These are phyloP conservation scores for Capronia coronata DNA, from an alignment of 2,329 filamentous ascomycete genomes.

Conservation along the genomic window DNA sequence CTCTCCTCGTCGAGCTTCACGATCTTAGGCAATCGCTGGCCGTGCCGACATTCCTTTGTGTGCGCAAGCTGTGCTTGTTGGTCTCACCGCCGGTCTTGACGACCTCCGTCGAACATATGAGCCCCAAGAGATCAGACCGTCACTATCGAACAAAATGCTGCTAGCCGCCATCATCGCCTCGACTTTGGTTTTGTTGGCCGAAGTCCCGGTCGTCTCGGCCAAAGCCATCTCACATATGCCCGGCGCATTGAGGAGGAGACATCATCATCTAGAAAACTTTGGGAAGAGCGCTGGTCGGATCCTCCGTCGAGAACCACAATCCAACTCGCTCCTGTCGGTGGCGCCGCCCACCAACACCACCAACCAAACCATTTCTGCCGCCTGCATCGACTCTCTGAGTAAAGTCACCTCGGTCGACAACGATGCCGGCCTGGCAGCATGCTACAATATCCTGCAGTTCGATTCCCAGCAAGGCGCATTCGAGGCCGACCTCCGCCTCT, in stretches of 20 bases:
- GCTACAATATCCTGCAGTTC: conserved; percentile 72
- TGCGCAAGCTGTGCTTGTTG: conserved; percentile 23
- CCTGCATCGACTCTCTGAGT: conserved; percentile 54
- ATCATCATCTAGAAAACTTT: conserved; percentile 8
- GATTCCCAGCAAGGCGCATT: conserved; percentile 63
- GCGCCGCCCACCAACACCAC: conserved; percentile 2
- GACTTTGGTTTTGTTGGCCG: conserved; percentile 18
- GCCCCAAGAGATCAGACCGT: conserved; percentile 1
- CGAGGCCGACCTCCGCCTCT: conserved; percentile 69
- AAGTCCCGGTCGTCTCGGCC: conserved; percentile 14
- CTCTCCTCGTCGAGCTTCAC: conserved; percentile 7
- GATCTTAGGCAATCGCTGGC: conserved; percentile 23
- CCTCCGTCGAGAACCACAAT: conserved; percentile 17
- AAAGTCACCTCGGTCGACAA: conserved; percentile 55
- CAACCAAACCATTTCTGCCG: conserved; percentile 44
- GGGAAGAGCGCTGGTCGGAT: conserved; percentile 13
- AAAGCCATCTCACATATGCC: conserved; percentile 19
- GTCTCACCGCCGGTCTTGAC: conserved; percentile 20
- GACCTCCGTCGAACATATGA: conserved; percentile 9
- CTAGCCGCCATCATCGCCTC: conserved; percentile 14
- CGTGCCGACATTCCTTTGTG: conserved; percentile 21
- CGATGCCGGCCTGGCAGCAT: conserved; percentile 69
- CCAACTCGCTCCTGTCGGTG: conserved; percentile 2
- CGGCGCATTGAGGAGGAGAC: conserved; percentile 15
- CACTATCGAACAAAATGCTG: conserved; percentile 20